Conservation (phyloP, 2,329 filamentous ascomycete genomes). For the Gyromitra esculenta region DNA sequence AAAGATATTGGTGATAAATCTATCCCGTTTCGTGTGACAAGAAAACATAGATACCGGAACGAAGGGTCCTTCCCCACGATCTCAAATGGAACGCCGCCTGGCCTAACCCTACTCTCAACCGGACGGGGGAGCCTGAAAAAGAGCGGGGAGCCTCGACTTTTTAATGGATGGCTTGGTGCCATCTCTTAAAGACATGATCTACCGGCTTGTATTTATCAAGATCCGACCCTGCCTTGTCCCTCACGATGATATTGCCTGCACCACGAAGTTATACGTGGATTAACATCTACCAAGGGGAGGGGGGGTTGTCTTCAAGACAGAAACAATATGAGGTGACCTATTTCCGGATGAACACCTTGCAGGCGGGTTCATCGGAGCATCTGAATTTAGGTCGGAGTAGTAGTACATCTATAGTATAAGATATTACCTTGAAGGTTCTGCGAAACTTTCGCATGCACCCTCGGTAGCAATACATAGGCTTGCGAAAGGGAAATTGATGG, state of each 20-base stretch:
- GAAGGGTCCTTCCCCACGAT: conserved; percentile 41
- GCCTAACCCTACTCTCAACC: conserved; percentile 20
- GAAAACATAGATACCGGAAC: conserved; percentile 28
- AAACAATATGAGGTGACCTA: conserved; percentile 30
- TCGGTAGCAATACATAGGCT: conserved; percentile 34
- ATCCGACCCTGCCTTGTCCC: conserved; percentile 34
- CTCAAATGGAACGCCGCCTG: conserved; percentile 31
- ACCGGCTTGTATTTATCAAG: conserved; percentile 41
- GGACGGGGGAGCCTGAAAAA: conserved; percentile 23
- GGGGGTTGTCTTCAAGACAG: not conserved
- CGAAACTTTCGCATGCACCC: conserved; percentile 6
- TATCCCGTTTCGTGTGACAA: conserved; percentile 45
- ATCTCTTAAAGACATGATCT: conserved; percentile 41
- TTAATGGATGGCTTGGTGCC: conserved; percentile 34
- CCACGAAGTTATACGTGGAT: conserved; percentile 28
- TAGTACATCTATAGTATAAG: conserved; percentile 30
- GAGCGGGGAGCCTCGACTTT: conserved; percentile 32
- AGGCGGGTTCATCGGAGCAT: conserved; percentile 13
- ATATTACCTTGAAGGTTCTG: conserved; percentile 9
- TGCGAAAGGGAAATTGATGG: conserved; percentile 22
- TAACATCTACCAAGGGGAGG: conserved; percentile 31
- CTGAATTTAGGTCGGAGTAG: conserved; percentile 18
- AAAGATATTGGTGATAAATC: conserved; percentile 13
- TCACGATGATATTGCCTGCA: conserved; percentile 34
- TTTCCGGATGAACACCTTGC: conserved; percentile 43